Base-by-base conservation (phyloP, 305 asterid species). In the Fraxinus latifolia region DNA sequence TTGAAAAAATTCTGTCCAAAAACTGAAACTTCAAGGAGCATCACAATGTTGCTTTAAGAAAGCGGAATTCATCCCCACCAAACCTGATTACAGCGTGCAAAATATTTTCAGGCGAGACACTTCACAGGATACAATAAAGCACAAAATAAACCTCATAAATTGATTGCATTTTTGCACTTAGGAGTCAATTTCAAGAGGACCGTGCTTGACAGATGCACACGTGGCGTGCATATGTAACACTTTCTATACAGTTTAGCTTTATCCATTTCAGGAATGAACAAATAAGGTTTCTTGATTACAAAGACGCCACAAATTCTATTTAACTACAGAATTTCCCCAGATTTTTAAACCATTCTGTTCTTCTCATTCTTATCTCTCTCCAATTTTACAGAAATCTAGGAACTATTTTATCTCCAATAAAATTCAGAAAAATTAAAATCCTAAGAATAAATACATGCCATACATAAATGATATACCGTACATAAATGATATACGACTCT, bases 61-160 rank as follows among this genome's bases (percentile, higher is more conserved):
- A 79, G 33, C 0, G 77, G 74, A 11, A 75, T 23, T 2, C 83
- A 47, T 73, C 19, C 19, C 83, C 79, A 65, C 75, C 34, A 17
- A 9, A 83, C 50, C 83, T 74, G 83, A 53, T 42, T 79, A 47
- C 19, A 12, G 7, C 4, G 83, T 75, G 32, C 78, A 77, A 47
- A 77, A 29, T 33, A 47, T 47, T 11, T 55, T 15, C 27, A 55
- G 1, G 3, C 11, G 27, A 55, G 21, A 17, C 11, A 7, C 19
- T 47, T 47, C 58, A 14, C 19, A 47, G 5, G 7, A 14, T 47
- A 47, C 58, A 47, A 47, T 47, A 5, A 47, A 47, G 58, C 17
- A 47, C 58, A 47, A 47, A 14, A 14, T 47, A 14, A 47, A 3
- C 5, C 17, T 47, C 17, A 12, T 47, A 14, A 47, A 47, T 47